Base-by-base conservation (phyloP, 2,329 filamentous ascomycete genomes). In the Fusarium brachygibbosum region DNA sequence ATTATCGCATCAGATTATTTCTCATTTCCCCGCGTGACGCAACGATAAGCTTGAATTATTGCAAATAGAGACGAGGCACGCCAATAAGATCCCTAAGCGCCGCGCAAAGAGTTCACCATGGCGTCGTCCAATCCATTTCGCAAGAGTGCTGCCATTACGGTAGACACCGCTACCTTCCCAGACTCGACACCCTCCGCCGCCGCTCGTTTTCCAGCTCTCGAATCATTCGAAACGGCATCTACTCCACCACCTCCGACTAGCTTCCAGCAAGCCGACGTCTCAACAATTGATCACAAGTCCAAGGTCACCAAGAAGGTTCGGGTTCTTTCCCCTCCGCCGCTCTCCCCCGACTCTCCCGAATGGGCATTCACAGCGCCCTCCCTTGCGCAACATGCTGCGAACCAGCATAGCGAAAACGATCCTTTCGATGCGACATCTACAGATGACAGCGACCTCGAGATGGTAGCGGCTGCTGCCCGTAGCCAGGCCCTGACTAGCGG, bases 261-360 rank as follows among this genome's bases (percentile, higher is more conserved):
- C 49, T 76, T 72, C 50, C 58, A 61, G 66, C 49, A 67, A 57
- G 54, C 52, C 42, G 76, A 76, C 25, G 74, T 76, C 42, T 76
- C 80, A 58, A 78, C 75, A 64, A 37, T 78, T 74, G 69, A 82
- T 72, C 70, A 63, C 50, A 84, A 79, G 68, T 76, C 77, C 40
- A 92, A 86, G 81, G 82, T 87, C 38, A 83, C 86, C 62, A 91
- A 91, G 79, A 91, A 87, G 74, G 90, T 92, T 63, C 87, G 90
- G 74, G 86, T 91, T 11, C 84, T 90, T 75, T 90, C 88, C 41
- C 88, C 88, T 52, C 88, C 87, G 61, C 87, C 88, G 5, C 84
- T 85, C n/a, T 86, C 85, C 14, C 85, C 86, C 69, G 86, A 87
- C 69, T 86, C 85, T 29, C 76, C 78, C 21, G 77, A 77, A 61